phyloP scores from a whole-genome alignment of 179 eudicot species.

The Nepenthes alata region DNA sequence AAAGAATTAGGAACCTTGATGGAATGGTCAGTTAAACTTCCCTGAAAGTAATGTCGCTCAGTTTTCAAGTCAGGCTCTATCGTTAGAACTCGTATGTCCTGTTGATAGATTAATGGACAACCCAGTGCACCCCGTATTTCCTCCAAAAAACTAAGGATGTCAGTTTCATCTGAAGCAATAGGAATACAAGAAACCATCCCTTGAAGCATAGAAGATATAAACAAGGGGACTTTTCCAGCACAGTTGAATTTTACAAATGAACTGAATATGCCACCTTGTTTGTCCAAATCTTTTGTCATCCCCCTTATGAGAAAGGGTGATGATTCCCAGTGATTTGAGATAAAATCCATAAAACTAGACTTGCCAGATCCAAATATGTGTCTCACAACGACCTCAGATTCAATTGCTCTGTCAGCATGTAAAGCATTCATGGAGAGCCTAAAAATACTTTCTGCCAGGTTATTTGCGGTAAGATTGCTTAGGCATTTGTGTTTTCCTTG shows the following conservation, averaged over 20 bases:
- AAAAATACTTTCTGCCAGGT: constrained; percentile 58
- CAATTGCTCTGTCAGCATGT: constrained; percentile 7
- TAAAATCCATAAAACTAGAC: constrained; percentile 29
- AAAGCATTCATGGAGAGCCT: constrained; percentile 44
- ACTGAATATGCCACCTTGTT: constrained; percentile 27
- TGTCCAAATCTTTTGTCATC: constrained; percentile 11
- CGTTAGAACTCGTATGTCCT: constrained; percentile 72
- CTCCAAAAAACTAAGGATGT: constrained; percentile 34
- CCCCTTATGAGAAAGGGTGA: constrained; percentile 42
- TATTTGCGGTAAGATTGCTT: constrained; percentile 33
- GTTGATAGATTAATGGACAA: constrained; percentile 52
- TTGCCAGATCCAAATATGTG: constrained; percentile 32
- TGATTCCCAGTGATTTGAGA: constrained; percentile 58
- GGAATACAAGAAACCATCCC: constrained; percentile 57
- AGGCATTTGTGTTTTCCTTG: constrained; percentile 15
- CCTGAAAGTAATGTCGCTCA: constrained; percentile 57
- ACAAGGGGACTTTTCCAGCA: constrained; percentile 24
- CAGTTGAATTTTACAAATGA: constrained; percentile 24
- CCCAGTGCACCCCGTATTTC: constrained; percentile 43
- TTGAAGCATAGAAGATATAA: constrained; percentile 33
- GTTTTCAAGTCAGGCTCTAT: constrained; percentile 20
- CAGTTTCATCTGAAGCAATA: constrained; percentile 52
- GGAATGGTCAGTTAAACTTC: constrained; percentile 11
- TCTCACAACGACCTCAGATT: constrained; percentile 20
- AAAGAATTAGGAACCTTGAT: constrained; percentile 18